Percentiles rank a stretch among this genome's conserved stretches.
Evolutionary conservation across 2,329 filamentous ascomycete species (phyloP).

Genomic region (Trichoderma sp.): DNA sequence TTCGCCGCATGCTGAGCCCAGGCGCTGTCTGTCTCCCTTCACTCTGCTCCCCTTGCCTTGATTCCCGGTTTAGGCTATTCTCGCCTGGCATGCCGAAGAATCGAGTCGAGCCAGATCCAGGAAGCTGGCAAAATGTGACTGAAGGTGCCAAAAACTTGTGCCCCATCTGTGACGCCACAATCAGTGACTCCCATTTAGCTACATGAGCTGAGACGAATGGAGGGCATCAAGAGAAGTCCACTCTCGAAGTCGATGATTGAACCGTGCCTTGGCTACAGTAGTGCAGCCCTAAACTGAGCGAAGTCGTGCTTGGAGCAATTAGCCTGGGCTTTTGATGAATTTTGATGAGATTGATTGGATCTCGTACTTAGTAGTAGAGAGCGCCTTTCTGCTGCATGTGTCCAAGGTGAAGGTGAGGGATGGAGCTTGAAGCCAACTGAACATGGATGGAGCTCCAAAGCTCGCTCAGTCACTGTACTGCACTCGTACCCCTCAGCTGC

Average conservation of each 20-base stretch:
- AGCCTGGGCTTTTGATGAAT: background rate
- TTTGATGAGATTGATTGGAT: background rate
- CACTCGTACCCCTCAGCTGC: background rate
- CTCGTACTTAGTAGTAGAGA: background rate
- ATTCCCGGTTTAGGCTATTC: background rate
- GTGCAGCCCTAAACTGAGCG: background rate
- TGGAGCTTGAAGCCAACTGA: background rate
- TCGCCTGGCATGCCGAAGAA: background rate
- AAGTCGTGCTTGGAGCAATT: background rate
- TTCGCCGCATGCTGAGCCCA: background rate
- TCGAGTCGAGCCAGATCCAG: background rate
- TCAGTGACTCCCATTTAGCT: background rate
- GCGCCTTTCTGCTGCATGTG: background rate
- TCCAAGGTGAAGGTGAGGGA: background rate
- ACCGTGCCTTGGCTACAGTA: background rate
- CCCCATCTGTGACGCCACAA: background rate
- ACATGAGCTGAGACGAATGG: background rate
- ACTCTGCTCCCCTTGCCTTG: background rate
- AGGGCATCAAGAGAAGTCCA: background rate
- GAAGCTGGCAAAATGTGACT: background rate
- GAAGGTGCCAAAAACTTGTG: background rate
- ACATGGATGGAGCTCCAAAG: background rate
- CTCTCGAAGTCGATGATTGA: background rate
- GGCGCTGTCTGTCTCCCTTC: background rate
- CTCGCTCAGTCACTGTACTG: background rate